Conservation (phyloP, 1,284 basidiomycete genomes). For the Fomes fomentarius region DNA sequence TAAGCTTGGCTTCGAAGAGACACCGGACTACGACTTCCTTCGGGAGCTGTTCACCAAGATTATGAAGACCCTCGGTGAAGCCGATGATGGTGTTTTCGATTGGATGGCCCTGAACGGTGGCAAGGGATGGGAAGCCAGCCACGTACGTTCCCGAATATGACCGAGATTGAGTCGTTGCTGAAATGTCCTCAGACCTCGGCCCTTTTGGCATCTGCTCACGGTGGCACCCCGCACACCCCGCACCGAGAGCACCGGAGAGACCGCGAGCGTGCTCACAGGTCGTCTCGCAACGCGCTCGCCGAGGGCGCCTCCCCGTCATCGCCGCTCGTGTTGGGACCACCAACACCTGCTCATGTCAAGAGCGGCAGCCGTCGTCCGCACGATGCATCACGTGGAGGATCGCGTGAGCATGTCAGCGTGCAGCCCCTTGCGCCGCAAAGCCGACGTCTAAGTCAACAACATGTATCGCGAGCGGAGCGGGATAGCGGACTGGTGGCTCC, state of each 20-base stretch:
- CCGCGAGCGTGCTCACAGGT: slow-evolving; percentile 55
- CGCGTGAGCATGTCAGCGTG: slow-evolving; percentile 55
- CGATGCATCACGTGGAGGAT: slow-evolving; percentile 45
- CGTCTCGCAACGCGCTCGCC: slow-evolving; percentile 60
- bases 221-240: slow-evolving; percentile 54
- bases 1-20: slow-evolving; percentile 94
- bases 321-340: slow-evolving; percentile 63
- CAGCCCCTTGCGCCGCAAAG: slow-evolving; percentile 64
- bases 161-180: no score
- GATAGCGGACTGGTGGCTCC: slow-evolving; percentile 53
- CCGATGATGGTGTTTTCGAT: slow-evolving; percentile 93
- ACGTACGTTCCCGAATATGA: slow-evolving; percentile 49
- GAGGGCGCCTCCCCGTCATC: slow-evolving; percentile 49
- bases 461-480: slow-evolving; percentile 36
- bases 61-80: slow-evolving; percentile 86
- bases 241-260: slow-evolving; percentile 50
- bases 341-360: slow-evolving; percentile 67
- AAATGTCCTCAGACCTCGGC: slow-evolving; percentile 43
- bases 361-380: slow-evolving; percentile 48
- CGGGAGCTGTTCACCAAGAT: slow-evolving; percentile 94
- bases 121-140: slow-evolving; percentile 87
- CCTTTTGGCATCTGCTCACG: slow-evolving; percentile 53
- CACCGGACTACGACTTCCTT: slow-evolving; percentile 97
- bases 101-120: slow-evolving; percentile 95
- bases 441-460: slow-evolving; percentile 66